These are phyloP conservation scores for Cetradonia linearis DNA, from an alignment of 495 filamentous ascomycete species.

Conservation along the genomic window DNA sequence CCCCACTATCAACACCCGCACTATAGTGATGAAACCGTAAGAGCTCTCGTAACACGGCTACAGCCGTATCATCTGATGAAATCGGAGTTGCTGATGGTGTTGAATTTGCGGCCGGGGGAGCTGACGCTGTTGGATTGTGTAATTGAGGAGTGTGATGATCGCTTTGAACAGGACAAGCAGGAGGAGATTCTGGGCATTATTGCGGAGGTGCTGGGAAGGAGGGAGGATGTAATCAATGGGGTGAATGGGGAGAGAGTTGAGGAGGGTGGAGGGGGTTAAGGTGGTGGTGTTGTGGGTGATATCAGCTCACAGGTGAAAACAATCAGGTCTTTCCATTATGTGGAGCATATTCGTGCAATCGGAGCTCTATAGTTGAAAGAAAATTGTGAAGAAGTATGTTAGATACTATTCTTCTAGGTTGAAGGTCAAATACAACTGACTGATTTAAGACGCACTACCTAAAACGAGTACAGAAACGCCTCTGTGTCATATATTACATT, in stretches of 20 bases:
- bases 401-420: too few species aligned
- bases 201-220: constrained; percentile 29
- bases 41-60: constrained; percentile 28
- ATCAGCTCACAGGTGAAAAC: too few species aligned
- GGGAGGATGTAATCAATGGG: constrained; percentile 4
- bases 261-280: neutral
- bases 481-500: too few species aligned
- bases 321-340: neutral
- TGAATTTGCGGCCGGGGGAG: constrained; percentile 43
- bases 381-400: too few species aligned
- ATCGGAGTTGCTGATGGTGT: constrained; percentile 53
- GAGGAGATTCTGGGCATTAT: constrained; percentile 32
- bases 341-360: neutral
- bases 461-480: too few species aligned
- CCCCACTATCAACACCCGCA: constrained; percentile 11
- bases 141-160: constrained; percentile 40
- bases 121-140: constrained; percentile 36
- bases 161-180: constrained; percentile 34
- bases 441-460: too few species aligned
- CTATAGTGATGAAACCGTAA: constrained; percentile 14
- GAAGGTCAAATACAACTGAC: too few species aligned
- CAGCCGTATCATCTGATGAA: constrained; percentile 47
- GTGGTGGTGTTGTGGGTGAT: neutral
- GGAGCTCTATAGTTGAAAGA: too few species aligned
- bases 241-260: neutral